Conservation (phyloP, 2,329 filamentous ascomycete species). For the Parastagonospora nodorum region DNA sequence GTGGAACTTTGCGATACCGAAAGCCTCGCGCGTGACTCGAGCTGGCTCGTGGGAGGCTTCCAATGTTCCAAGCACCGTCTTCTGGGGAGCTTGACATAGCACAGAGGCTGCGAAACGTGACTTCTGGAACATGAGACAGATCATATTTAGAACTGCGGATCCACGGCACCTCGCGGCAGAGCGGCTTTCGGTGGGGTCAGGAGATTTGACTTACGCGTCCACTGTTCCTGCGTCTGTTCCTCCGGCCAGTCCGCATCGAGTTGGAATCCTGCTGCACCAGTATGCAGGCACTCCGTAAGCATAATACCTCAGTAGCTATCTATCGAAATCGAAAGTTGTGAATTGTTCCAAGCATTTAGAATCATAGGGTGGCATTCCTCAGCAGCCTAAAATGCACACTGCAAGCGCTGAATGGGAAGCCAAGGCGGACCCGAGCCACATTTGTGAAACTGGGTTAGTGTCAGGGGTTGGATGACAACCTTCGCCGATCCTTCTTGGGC, state of each 20-base stretch:
- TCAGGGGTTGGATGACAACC: slow-evolving; percentile 27
- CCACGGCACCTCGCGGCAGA: slow-evolving; percentile 13
- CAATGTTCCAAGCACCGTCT: background rate
- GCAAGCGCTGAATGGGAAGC: background rate
- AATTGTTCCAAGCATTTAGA: background rate
- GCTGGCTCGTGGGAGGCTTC: background rate
- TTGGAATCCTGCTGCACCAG: background rate
- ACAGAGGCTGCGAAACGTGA: slow-evolving; percentile 7
- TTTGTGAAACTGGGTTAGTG: slow-evolving; percentile 31
- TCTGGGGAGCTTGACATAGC: background rate
- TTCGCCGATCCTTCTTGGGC: slow-evolving; percentile 28
- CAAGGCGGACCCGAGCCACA: slow-evolving; percentile 8
- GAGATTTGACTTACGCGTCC: slow-evolving; percentile 26
- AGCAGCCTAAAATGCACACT: background rate
- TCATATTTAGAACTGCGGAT: slow-evolving; percentile 22
- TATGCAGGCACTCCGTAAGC: background rate
- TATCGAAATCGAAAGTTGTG: background rate
- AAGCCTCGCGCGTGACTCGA: background rate
- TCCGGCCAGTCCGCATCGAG: background rate
- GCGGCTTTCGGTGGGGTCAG: slow-evolving; percentile 15
- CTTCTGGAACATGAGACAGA: slow-evolving; percentile 7
- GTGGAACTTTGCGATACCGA: slow-evolving; percentile 9
- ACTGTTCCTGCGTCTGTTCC: slow-evolving; percentile 2
- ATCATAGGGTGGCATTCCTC: background rate
- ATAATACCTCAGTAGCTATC: background rate